Conservation (phyloP, 495 filamentous ascomycete species). For the Neurospora africana region DNA sequence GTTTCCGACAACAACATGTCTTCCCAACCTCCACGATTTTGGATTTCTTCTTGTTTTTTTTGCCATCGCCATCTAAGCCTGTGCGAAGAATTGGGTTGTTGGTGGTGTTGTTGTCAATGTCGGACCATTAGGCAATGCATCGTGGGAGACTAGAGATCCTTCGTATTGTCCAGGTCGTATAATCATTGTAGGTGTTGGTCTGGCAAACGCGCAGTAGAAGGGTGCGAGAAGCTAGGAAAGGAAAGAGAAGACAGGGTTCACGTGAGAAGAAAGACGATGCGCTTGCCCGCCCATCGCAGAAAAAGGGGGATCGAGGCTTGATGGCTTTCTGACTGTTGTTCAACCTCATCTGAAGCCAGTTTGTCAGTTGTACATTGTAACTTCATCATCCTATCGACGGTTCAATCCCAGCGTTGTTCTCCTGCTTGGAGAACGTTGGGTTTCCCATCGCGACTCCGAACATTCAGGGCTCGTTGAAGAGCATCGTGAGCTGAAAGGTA, state of each 20-base stretch:
- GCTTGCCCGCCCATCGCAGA: neutral
- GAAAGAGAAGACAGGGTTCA: neutral
- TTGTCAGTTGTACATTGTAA: neutral
- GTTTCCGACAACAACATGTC: neutral
- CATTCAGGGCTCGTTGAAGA: neutral
- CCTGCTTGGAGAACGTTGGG: neutral
- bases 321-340: neutral
- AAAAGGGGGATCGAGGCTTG: neutral
- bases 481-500: too few species aligned
- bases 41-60: neutral
- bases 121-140: neutral
- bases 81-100: neutral
- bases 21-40: neutral
- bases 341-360: neutral
- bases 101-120: neutral
- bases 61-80: neutral
- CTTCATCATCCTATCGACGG: neutral
- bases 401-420: neutral
- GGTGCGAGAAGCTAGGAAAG: neutral
- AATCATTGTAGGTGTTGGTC: neutral
- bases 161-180: neutral
- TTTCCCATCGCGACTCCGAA: neutral
- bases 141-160: neutral
- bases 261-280: neutral
- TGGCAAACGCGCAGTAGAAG: neutral